A percentile compares a stretch with the other conserved stretches of the same genome.
phyloP scores from a whole-genome alignment of 495 filamentous ascomycete species.

The Penicillium ucsense region DNA sequence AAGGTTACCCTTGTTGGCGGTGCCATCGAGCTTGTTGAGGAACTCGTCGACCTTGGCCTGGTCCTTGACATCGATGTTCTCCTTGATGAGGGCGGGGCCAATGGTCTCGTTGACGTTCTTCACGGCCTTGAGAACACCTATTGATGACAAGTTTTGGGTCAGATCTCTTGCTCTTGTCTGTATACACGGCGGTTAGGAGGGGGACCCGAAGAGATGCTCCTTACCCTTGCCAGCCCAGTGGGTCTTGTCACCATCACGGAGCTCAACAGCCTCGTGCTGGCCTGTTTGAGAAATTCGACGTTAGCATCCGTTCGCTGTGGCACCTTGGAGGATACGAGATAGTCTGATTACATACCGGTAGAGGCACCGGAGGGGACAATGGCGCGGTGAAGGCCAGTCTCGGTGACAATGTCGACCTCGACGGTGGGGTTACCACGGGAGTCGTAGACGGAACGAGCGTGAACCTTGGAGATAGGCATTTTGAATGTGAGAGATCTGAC shows the following conservation, averaged over 20 bases:
- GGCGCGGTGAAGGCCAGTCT: slow-evolving; percentile 93
- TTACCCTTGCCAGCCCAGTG: slow-evolving; percentile 91
- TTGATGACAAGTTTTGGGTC: not conserved
- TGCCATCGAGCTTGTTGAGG: slow-evolving; percentile 92
- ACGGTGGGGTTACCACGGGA: slow-evolving; percentile 97
- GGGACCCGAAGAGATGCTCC: not conserved
- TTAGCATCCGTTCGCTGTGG: not conserved
- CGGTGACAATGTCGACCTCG: slow-evolving; percentile 92
- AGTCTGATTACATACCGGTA: slow-evolving; percentile 55
- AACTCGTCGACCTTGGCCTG: slow-evolving; percentile 88
- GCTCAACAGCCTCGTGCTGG: slow-evolving; percentile 96
- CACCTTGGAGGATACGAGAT: not conserved
- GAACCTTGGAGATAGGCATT: slow-evolving; percentile 97
- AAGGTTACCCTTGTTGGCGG: slow-evolving; percentile 92
- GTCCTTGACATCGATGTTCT: slow-evolving; percentile 93
- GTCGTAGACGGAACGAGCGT: slow-evolving; percentile 98
- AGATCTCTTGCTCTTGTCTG: slow-evolving; percentile 1
- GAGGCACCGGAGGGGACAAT: slow-evolving; percentile 98
- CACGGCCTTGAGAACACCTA: slow-evolving; percentile 84
- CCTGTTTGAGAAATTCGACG: slow-evolving; percentile 37
- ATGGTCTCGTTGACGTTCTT: slow-evolving; percentile 92
- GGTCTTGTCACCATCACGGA: slow-evolving; percentile 96
- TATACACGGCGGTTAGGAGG: too few species aligned
- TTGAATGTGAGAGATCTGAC: slow-evolving; percentile 30
- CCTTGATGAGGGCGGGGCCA: slow-evolving; percentile 83